A percentile compares a stretch with the other conserved stretches of the same genome.
Conservation (phyloP, 257 asterid genomes). For the Coffea canephora region DNA sequence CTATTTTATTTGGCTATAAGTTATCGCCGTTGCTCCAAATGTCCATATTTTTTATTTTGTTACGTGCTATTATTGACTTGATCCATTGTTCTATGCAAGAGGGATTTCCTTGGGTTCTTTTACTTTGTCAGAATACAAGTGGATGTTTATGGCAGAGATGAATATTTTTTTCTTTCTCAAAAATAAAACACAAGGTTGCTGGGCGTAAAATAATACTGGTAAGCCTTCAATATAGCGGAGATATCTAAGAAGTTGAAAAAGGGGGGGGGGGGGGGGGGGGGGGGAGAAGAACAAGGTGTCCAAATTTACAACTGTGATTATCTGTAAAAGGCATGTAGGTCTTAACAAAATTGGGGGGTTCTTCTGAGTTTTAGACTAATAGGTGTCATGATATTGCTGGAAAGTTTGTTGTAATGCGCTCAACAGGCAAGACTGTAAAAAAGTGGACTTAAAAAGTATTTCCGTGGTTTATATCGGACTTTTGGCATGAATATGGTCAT, state of each 20-base stretch:
- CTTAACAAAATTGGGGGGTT: not conserved
- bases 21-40: not conserved
- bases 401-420: not conserved
- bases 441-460: not conserved
- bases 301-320: not conserved
- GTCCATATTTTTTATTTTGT: not conserved
- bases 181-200: not conserved
- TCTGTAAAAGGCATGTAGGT: not conserved
- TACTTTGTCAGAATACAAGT: not conserved
- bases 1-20: too few relatives aligned
- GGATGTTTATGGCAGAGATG: not conserved
- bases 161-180: not conserved
- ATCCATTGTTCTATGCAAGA: not conserved
- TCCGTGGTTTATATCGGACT: not conserved
- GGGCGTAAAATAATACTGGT: not conserved
- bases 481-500: not conserved
- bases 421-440: not conserved
- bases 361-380: not conserved
- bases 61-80: not conserved
- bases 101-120: not conserved
- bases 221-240: not conserved
- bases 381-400: not conserved
- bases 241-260: not conserved
- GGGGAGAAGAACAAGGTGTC: not conserved
- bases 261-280: too few relatives aligned